These are phyloP conservation scores for Clitocybe nebularis DNA, from an alignment of 1,284 basidiomycete genomes.

Conservation along the genomic window DNA sequence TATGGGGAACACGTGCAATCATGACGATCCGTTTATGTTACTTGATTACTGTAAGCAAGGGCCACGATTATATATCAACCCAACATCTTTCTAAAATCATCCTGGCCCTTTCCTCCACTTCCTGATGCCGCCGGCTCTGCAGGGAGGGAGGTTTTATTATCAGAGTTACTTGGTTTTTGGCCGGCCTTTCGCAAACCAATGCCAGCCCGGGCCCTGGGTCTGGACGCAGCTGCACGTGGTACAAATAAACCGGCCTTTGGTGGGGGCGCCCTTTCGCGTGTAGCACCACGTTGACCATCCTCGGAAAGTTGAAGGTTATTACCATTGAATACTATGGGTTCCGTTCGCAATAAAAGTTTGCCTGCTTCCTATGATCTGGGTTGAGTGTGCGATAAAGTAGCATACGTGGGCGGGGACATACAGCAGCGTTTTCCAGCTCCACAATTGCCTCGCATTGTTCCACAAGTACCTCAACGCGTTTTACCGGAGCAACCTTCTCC, in stretches of 20 bases:
- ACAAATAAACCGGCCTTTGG: constrained; percentile 53
- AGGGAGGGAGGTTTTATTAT: constrained; percentile 7
- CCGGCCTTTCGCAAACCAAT: constrained; percentile 36
- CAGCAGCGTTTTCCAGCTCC: constrained; percentile 71
- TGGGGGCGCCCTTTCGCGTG: constrained; percentile 32
- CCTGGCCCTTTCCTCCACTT: constrained; percentile 50
- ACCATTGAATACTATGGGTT: constrained; percentile 67
- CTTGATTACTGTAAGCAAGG: background rate
- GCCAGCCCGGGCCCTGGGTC: constrained; percentile 69
- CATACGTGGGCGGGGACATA: no score
- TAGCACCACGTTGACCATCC: constrained; percentile 36
- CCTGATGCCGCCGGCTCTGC: constrained; percentile 13
- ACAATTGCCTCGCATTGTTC: constrained; percentile 69
- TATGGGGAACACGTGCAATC: no score
- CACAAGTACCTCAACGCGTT: constrained; percentile 72
- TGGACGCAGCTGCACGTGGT: constrained; percentile 57
- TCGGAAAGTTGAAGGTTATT: constrained; percentile 53
- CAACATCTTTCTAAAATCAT: constrained; percentile 80
- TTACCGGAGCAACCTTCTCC: constrained; percentile 73
- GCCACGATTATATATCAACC: constrained; percentile 19
- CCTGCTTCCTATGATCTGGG: constrained; percentile 84
- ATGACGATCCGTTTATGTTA: background rate
- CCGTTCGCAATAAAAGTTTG: constrained; percentile 63
- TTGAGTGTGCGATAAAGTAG: no score
- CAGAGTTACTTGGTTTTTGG: constrained; percentile 12